Evolutionary conservation across 2,329 filamentous ascomycete genomes (phyloP), one percentile per base, ranked within the genome.

Genomic region (Colletotrichum sp.): DNA sequence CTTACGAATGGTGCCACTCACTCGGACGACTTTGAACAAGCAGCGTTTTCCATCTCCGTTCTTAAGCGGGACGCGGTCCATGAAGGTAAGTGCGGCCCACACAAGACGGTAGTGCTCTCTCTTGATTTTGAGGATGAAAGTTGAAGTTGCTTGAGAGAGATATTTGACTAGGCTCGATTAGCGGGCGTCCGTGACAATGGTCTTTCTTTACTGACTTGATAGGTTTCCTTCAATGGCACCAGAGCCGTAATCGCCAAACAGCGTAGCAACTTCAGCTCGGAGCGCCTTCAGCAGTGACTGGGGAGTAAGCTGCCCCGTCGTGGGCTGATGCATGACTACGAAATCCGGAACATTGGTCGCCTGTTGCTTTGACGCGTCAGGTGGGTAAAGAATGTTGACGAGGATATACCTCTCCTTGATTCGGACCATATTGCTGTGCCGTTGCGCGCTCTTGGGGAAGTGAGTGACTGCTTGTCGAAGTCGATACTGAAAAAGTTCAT

Each of bases 381-480:
- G 89, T 0, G 96, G 95, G 81, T 98, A 98, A 63, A 99, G 89
- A 79, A 99, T 96, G 83, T 98, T 95, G 77, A 99, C 92, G n/a
- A 99, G 92, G 21, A 99, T 91, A 84, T 99, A 99, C 81, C 97
- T 93, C 85, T 98, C 94, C 86, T 99, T 99, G 79, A 99, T 92
- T 82, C 97, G 95, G 76, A 99, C 97, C 97, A 99, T 98, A 65
- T 59, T 86, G 79, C 34, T 18, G 30, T 13, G n/a, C 57, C 15
- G 34, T 28, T 34, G 16, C 28, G 24, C 21, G 39, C 8, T 43
- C 24, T 65, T 15, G n/a, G 48, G 32, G 21, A 65, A 30, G 21
- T 76, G 26, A 55, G 16, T 24, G 36, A 69, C 30, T 30, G 69
- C 36, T 48, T 59, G 21, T 67, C 24, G 26, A 74, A 21, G 32